A percentile compares a stretch with the other conserved stretches of the same genome.
Evolutionary conservation across 441 rosid genomes (phyloP).

Genomic region (Capsella rubella): DNA sequence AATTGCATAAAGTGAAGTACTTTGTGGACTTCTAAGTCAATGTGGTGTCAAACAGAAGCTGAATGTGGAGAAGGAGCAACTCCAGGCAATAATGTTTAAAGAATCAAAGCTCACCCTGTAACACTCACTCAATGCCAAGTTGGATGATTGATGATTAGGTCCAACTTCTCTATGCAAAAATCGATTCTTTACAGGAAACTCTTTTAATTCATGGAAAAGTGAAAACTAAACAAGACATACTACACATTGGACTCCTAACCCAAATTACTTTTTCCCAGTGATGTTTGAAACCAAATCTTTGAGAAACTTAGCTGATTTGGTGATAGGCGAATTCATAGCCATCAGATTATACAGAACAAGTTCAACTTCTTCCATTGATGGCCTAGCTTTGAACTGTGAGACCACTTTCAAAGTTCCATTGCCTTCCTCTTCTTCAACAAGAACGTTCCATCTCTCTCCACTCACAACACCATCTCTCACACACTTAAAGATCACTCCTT

Average conservation of each 20-base stretch:
- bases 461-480: slow-evolving; percentile 84
- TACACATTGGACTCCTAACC: background rate
- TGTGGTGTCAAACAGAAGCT: background rate
- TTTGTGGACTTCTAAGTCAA: background rate
- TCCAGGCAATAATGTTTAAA: background rate
- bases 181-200: background rate
- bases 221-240: slow-evolving; percentile 12
- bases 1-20: background rate
- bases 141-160: background rate
- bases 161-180: slow-evolving; percentile 13
- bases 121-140: background rate
- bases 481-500: slow-evolving; percentile 79
- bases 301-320: slow-evolving; percentile 82
- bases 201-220: slow-evolving; percentile 11
- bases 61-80: background rate
- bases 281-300: slow-evolving; percentile 71
- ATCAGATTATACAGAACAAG: slow-evolving; percentile 77
- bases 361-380: slow-evolving; percentile 78
- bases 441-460: slow-evolving; percentile 80
- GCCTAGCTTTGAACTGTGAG: slow-evolving; percentile 71
- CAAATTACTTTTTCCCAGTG: slow-evolving; percentile 63
- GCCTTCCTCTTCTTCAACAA: slow-evolving; percentile 82
- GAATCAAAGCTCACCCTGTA: background rate
- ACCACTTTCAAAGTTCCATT: slow-evolving; percentile 68
- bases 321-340: slow-evolving; percentile 86